Evolutionary conservation across 192 early-diverging fungal species (phyloP), one percentile per base, ranked within the genome.

Genomic region (Coemansia sp.): DNA sequence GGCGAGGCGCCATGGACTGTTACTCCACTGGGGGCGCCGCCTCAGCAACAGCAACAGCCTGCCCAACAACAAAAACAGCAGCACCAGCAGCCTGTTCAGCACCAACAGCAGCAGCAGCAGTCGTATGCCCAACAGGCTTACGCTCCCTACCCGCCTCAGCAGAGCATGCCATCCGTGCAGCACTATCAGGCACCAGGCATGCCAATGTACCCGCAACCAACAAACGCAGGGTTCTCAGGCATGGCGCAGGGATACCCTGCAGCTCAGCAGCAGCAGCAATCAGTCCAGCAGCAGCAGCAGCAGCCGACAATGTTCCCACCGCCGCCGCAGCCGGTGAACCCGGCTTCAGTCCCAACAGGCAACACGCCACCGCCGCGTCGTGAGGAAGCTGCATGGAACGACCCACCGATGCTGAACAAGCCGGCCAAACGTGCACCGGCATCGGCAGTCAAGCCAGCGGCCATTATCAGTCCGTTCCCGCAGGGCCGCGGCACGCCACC

Each of bases 1-100:
- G n/a, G n/a, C n/a, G n/a, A 61, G 9, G 39, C 44, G 12, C 74
- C 80, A 9, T 82, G 83, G 48, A 73, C 68, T 23, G 69, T 72
- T 13, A 56, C 55, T 3, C 60, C 48, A n/a, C 47, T 70, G 0
- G 17, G 62, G 18, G 64, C 55, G n/a, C n/a, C n/a, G n/a, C n/a
- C 41, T 2, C 60, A 66, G 14, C 47, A 67, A 14, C 39, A 64
- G 57, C 19, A 63, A 44, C 30, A 59, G 21, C 25, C 59, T 10
- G 12, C 43, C 44, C 43, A 56, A 10, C 78, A 58, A 27, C 69
- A 22, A 22, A 64, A 38, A 41, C 63, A 53, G 41, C 64, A 65
- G 44, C 59, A 44, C 17, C 27, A 54, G 3, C 43, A 56, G 19
- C 66, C 49, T n/a, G n/a, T n/a, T n/a, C n/a, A n/a, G n/a, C n/a